A percentile compares a stretch with the other conserved stretches of the same genome.
Evolutionary conservation across 2,329 filamentous ascomycete genomes (phyloP).

Genomic region (Curvularia sp.): DNA sequence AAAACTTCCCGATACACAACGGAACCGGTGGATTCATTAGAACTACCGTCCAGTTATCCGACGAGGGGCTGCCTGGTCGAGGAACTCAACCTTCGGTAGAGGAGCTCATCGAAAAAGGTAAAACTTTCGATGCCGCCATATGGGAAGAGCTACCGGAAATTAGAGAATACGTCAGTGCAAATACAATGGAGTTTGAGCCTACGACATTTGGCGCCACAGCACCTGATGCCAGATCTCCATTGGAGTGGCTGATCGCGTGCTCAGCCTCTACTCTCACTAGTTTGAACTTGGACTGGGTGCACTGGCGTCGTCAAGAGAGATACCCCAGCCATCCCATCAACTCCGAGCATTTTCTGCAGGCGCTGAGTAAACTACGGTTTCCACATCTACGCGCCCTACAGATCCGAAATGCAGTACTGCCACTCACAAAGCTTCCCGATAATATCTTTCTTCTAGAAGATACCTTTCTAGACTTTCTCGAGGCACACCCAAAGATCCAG

Average conservation of each 20-base stretch:
- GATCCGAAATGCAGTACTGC: conserved; percentile 54
- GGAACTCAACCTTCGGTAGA: conserved; percentile 12
- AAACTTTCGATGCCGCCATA: conserved; percentile 35
- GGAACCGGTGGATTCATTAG: conserved; percentile 42
- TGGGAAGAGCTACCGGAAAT: conserved; percentile 40
- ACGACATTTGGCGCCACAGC: conserved; percentile 1
- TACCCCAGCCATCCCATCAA: conserved; percentile 12
- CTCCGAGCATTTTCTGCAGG: conserved; percentile 28
- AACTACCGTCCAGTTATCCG: conserved; percentile 38
- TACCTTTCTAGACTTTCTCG: conserved; percentile 54
- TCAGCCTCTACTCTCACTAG: conserved; percentile 42
- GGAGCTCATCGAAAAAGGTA: conserved; percentile 28
- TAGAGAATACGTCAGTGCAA: conserved; percentile 28
- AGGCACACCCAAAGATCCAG: conserved; percentile 53
- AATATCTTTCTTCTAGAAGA: conserved; percentile 50
- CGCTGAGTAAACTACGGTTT: conserved; percentile 50
- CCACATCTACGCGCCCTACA: conserved; percentile 57
- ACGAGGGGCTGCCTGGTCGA: conserved; percentile 12
- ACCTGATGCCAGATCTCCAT: conserved; percentile 18
- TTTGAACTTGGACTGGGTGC: conserved; percentile 47
- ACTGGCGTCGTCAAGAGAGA: conserved; percentile 38
- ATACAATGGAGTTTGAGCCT: conserved; percentile 16
- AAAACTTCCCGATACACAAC: conserved; percentile 36
- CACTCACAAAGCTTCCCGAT: conserved; percentile 46
- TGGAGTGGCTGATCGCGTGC: conserved; percentile 27